phyloP scores from a whole-genome alignment of 23 red algal species.

The Cyanidioschyzon merolae region DNA sequence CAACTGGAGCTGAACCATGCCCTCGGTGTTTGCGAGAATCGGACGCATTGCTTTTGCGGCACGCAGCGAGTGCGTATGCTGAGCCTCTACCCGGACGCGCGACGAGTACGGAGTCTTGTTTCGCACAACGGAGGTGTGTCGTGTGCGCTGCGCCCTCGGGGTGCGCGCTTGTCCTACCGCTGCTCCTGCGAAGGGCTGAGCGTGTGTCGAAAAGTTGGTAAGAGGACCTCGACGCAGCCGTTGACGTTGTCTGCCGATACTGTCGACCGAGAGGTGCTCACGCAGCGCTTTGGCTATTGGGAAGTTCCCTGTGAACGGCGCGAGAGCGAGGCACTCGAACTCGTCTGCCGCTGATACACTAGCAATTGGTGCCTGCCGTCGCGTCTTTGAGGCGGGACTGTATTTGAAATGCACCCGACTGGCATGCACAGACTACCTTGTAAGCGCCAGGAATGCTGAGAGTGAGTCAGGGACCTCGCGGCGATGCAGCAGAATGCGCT shows the following conservation, averaged over 20 bases:
- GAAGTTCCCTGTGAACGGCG: neutral
- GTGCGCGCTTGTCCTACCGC: neutral
- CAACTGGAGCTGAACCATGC: neutral
- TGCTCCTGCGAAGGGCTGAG: neutral
- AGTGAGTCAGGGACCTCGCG: no score
- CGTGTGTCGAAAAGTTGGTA: neutral
- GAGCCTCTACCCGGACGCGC: neutral
- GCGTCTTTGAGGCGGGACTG: neutral
- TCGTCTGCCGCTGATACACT: neutral
- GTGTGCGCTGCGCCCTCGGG: neutral
- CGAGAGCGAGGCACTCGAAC: neutral
- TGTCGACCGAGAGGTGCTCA: neutral
- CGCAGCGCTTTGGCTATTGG: neutral
- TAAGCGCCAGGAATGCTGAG: no score
- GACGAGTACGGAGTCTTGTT: neutral
- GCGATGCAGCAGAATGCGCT: no score
- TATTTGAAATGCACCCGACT: no score
- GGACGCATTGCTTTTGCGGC: slow-evolving; percentile 3
- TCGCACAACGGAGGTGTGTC: neutral
- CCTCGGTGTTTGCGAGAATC: neutral
- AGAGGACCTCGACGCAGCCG: neutral
- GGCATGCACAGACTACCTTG: no score
- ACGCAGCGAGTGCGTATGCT: slow-evolving; percentile 1
- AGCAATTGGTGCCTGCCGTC: neutral
- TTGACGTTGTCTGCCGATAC: neutral